Conservation (phyloP, 2,329 filamentous ascomycete genomes). For the Neurospora crassa region DNA sequence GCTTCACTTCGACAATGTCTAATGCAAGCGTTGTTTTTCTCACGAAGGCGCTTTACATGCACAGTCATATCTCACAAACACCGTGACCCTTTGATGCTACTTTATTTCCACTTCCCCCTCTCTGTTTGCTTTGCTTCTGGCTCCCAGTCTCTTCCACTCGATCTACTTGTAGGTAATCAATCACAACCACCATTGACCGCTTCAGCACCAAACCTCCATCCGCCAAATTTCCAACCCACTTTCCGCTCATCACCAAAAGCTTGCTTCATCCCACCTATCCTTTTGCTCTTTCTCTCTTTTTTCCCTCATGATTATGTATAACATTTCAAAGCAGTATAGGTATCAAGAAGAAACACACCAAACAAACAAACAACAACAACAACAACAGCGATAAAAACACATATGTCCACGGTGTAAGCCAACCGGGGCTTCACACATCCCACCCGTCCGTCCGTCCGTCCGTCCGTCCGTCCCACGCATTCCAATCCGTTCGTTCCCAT, state of each 20-base stretch:
- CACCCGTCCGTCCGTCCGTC: background rate
- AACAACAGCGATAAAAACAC: background rate
- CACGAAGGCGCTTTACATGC: background rate
- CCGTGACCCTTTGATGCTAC: background rate
- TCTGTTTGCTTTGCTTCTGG: background rate
- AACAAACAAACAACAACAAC: background rate
- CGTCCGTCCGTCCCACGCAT: background rate
- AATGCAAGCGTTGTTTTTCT: too few species aligned
- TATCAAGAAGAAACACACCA: background rate
- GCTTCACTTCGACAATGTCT: background rate
- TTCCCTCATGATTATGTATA: slow-evolving; percentile 1
- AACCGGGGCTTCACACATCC: background rate
- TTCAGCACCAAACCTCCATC: background rate
- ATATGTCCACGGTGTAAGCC: background rate
- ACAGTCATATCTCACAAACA: background rate
- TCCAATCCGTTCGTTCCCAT: too few species aligned
- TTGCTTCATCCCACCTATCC: background rate
- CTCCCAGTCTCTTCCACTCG: background rate
- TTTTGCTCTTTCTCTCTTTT: background rate
- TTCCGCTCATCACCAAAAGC: background rate
- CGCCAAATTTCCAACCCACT: background rate
- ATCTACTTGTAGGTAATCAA: background rate
- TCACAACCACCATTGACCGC: background rate
- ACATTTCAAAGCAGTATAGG: background rate
- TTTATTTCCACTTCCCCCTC: background rate